Conservation (phyloP, 2,329 filamentous ascomycete species). For the Hypoxylon sp. region DNA sequence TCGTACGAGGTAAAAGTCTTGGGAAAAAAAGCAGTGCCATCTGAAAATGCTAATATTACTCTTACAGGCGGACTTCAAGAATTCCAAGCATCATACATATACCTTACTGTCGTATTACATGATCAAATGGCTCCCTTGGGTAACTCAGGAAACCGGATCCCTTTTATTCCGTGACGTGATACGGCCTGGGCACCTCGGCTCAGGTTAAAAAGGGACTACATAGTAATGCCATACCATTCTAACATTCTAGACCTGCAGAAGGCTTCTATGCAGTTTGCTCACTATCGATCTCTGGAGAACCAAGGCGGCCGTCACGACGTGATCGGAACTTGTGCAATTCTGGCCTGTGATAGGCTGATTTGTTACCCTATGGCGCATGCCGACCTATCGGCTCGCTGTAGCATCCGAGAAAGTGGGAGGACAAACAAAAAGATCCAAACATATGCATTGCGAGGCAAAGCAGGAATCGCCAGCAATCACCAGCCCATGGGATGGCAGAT, state of each 20-base stretch:
- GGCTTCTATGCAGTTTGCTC: conserved; percentile 16
- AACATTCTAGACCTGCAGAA: conserved; percentile 13
- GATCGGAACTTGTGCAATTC: background rate
- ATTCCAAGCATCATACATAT: background rate
- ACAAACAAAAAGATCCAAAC: conserved; percentile 12
- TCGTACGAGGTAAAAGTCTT: no score
- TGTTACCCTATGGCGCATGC: background rate
- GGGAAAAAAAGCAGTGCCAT: no score
- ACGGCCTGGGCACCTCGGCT: no score
- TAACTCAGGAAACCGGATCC: conserved; percentile 2
- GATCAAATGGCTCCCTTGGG: no score
- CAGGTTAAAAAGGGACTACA: no score
- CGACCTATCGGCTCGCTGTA: conserved; percentile 10
- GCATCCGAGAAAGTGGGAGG: background rate
- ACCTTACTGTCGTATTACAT: background rate
- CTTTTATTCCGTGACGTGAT: conserved; percentile 8
- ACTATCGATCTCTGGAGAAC: background rate
- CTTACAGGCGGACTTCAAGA: background rate
- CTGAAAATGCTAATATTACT: conserved; percentile 7
- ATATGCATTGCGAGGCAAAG: conserved; percentile 2
- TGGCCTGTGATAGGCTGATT: conserved; percentile 3
- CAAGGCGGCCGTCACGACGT: background rate
- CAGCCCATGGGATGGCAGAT: background rate
- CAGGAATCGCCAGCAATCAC: background rate
- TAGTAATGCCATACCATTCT: no score